These are phyloP conservation scores for Colletotrichum ledebouriae DNA, from an alignment of 2,329 filamentous ascomycete genomes.

Conservation along the genomic window DNA sequence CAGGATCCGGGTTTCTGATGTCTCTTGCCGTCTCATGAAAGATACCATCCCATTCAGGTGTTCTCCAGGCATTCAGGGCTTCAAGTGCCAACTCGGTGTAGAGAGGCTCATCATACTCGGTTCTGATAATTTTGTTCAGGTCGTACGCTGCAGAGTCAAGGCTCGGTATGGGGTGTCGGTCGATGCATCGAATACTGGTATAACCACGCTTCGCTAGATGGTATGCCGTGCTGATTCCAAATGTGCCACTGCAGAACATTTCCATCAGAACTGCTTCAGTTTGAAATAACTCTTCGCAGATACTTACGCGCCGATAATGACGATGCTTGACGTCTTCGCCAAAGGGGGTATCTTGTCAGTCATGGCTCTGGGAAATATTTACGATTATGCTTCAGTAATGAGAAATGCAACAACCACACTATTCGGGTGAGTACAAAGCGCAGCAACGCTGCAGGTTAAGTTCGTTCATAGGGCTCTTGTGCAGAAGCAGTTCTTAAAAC, in stretches of 20 bases:
- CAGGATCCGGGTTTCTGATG: background rate
- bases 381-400: background rate
- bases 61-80: conserved; percentile 39
- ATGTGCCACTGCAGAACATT: conserved; percentile 17
- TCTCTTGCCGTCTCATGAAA: conserved; percentile 42
- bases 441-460: background rate
- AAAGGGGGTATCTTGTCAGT: background rate
- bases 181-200: conserved; percentile 40
- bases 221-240: conserved; percentile 38
- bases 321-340: conserved; percentile 30
- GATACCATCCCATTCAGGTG: conserved; percentile 33
- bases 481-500: background rate
- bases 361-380: conserved; percentile 12
- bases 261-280: too few relatives aligned
- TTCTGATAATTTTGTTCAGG: conserved; percentile 40
- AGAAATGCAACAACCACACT: background rate
- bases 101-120: conserved; percentile 37
- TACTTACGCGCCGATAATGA: conserved; percentile 42
- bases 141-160: conserved; percentile 42
- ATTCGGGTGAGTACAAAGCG: background rate
- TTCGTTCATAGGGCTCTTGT: too few relatives aligned
- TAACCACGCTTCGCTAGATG: conserved; percentile 42
- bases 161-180: conserved; percentile 37
- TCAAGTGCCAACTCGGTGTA: conserved; percentile 27
- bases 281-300: background rate